phyloP scores from a whole-genome alignment of 2,329 filamentous ascomycete species.

The Xylaria sp. region DNA sequence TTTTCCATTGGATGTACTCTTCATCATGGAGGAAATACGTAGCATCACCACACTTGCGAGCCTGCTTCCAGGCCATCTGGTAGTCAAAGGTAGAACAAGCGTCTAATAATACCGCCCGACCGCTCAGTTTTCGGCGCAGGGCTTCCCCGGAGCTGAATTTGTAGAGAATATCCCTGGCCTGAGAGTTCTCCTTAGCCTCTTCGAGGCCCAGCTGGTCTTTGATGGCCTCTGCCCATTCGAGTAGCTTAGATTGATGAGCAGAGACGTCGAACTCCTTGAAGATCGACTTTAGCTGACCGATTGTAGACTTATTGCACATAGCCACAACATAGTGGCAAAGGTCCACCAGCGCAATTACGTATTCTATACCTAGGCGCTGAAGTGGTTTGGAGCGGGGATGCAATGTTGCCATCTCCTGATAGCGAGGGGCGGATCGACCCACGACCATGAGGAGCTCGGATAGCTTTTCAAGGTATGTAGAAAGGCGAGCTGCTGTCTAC shows the following conservation, averaged over 20 bases:
- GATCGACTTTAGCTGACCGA: constrained; percentile 49
- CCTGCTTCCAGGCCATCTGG: constrained; percentile 55
- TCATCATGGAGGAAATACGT: constrained; percentile 37
- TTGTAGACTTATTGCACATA: constrained; percentile 49
- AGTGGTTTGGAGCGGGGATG: constrained; percentile 54
- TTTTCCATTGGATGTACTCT: constrained; percentile 19
- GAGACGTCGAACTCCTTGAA: constrained; percentile 51
- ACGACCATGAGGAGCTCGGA: constrained; percentile 55
- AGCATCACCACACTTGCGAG: constrained; percentile 54
- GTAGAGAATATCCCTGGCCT: background rate
- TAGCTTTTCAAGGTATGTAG: constrained; percentile 53
- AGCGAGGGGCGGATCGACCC: constrained; percentile 55
- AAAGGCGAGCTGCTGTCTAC: constrained; percentile 49
- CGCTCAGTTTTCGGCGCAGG: constrained; percentile 28
- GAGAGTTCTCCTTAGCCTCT: constrained; percentile 19
- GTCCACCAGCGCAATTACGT: constrained; percentile 54
- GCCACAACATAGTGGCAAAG: constrained; percentile 53
- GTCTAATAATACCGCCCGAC: constrained; percentile 48
- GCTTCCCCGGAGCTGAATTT: background rate
- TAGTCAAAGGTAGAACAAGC: constrained; percentile 56
- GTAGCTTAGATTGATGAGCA: constrained; percentile 50
- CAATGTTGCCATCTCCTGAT: constrained; percentile 53
- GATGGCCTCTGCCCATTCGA: constrained; percentile 51
- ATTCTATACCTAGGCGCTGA: constrained; percentile 53
- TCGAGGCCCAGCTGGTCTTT: constrained; percentile 46